Evolutionary conservation across 805 yeast genomes (phyloP).

Genomic region (Cyberlindnera meyerae): DNA sequence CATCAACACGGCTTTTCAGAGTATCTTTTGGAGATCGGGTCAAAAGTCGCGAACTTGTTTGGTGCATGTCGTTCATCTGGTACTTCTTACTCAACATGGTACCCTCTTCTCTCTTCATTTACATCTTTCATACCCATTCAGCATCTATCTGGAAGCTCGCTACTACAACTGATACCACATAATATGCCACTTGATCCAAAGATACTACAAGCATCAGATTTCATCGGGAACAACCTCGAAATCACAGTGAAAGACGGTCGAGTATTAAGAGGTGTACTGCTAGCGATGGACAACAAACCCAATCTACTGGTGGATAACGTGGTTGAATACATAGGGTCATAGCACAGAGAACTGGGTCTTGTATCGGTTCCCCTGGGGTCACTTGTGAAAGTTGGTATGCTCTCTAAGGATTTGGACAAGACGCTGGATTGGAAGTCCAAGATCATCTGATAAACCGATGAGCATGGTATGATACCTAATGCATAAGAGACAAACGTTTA

Average conservation of each 20-base stretch:
- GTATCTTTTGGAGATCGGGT: no score
- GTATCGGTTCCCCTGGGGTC: conserved; percentile 22
- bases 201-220: conserved; percentile 13
- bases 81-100: no score
- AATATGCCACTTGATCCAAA: conserved; percentile 4
- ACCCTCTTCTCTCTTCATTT: no score
- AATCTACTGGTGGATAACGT: conserved; percentile 22
- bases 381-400: conserved; percentile 13
- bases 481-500: no score
- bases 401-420: conserved; percentile 16
- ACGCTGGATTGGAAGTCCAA: conserved; percentile 15
- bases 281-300: conserved; percentile 27
- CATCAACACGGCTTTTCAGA: no score
- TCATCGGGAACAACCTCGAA: conserved; percentile 18
- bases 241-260: conserved; percentile 19
- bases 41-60: no score
- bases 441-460: conserved; percentile 7
- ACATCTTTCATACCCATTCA: no score
- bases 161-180: no score
- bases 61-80: no score
- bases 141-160: no score
- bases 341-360: conserved; percentile 19
- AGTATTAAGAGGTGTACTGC: conserved; percentile 16
- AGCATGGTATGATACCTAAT: no score
- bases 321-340: conserved; percentile 10